Evolutionary conservation across 2,329 filamentous ascomycete species (phyloP), one percentile per base, ranked within the genome.

Genomic region (Tolypocladium guangdongense): DNA sequence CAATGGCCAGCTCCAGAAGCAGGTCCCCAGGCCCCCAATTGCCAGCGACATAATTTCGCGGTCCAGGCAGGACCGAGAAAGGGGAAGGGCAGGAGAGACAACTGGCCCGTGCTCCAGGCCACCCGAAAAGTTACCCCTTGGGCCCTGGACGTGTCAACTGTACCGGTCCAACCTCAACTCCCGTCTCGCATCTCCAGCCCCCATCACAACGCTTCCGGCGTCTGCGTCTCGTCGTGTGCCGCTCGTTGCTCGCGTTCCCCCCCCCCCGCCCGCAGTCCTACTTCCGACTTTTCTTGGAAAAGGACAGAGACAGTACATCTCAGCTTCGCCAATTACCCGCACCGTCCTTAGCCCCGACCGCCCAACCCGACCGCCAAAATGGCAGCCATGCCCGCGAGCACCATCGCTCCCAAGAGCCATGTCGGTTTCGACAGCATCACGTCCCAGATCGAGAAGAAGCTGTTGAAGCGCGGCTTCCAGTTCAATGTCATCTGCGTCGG

Each of bases 371-470:
- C 58, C 60, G 60, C 66, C 67, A 76, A 68, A 64, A 80, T 78
- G 75, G 74, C 75, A 60, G 73, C 75, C 71, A 86, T 87, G 83
- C 86, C 66, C 70, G 50, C 84, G 68, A 76, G 82, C 66, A 83
- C 83, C 67, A 83, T 87, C 71, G 93, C 89, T 75, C 93, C 93
- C 68, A 86, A 93, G 73, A 95, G 87, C 86, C 93, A 97, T 81
- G 93, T 99, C 74, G 93, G 93, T 83, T 99, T 99, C 80, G 93
- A 99, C 80, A 96, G 90, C 80, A 99, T 99, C 81, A 99, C 93
- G 65, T 90, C 87, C 63, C 93, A 99, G 81, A 99, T 99, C 66
- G 93, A 99, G 86, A 88, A 89, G 78, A 99, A 99, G 87, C 87
- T 97, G 71, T 75, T 99, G 78, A 99, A 99, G 83, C 90, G 93